These are phyloP conservation scores for Coemansia sp. DNA, from an alignment of 192 early-diverging fungal genomes.

Conservation along the genomic window DNA sequence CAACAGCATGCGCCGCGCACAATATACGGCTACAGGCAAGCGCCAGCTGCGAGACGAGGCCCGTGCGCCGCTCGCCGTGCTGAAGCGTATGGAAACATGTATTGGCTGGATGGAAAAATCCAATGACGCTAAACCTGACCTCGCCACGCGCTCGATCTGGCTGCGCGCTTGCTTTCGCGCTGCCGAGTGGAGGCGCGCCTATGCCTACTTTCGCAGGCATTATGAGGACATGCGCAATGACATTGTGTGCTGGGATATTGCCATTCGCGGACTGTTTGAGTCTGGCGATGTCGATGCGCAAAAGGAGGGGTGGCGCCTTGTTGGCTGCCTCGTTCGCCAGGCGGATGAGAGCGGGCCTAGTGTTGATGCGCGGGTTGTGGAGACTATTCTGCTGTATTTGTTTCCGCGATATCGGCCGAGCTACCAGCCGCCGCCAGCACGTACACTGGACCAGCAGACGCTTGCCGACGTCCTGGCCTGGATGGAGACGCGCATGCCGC, in stretches of 20 bases:
- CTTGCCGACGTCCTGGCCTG: conserved; percentile 19
- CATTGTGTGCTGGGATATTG: conserved; percentile 39
- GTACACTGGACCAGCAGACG: conserved; percentile 1
- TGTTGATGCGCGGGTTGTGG: conserved; percentile 25
- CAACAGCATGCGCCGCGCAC: conserved; percentile 1
- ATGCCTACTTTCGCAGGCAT: conserved; percentile 19
- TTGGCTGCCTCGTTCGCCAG: conserved; percentile 22
- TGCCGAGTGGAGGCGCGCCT: conserved; percentile 24
- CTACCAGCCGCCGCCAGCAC: conserved; percentile 11
- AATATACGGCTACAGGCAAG: neutral
- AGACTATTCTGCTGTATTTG: conserved; percentile 29
- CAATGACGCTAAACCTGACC: conserved; percentile 22
- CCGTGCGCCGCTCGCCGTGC: neutral
- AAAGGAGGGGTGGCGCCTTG: conserved; percentile 30
- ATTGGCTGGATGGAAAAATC: conserved; percentile 28
- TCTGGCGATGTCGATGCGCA: conserved; percentile 10
- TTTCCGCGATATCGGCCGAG: conserved; percentile 20
- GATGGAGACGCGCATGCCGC: conserved; percentile 20
- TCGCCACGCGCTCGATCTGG: conserved; percentile 39
- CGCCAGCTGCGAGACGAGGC: neutral
- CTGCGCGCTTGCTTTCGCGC: conserved; percentile 45
- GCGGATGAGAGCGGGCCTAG: neutral
- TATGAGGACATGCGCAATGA: conserved; percentile 13
- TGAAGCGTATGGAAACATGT: conserved; percentile 6
- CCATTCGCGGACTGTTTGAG: conserved; percentile 29